A percentile compares a stretch with the other conserved stretches of the same genome.
Conservation (phyloP, 331 rosid species). For the Dryas integrifolia region DNA sequence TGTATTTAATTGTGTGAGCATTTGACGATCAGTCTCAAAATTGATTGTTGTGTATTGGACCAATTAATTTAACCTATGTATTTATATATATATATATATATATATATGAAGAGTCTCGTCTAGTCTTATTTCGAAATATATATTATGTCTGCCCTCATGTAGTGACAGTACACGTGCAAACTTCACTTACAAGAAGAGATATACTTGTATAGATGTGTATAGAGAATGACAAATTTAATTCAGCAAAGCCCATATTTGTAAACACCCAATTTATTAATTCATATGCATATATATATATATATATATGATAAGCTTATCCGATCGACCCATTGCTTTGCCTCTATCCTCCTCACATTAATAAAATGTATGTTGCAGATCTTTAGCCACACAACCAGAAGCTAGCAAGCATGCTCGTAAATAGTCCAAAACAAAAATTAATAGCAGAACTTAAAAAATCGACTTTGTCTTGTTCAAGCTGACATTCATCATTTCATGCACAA, state of each 20-base stretch:
- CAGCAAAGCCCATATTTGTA: neutral
- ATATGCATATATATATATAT: neutral
- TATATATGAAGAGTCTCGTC: no score
- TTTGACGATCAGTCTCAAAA: no score
- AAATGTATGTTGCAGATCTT: neutral
- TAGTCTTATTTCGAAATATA: neutral
- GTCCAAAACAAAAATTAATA: neutral
- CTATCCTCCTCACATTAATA: conserved; percentile 14
- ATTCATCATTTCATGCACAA: neutral
- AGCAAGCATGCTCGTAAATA: neutral
- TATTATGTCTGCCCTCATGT: neutral
- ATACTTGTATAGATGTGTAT: neutral
- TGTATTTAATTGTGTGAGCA: no score
- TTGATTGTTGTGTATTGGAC: no score
- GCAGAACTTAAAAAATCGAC: neutral
- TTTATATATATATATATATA: no score
- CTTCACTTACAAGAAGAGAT: no score
- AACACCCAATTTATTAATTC: neutral
- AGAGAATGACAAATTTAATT: conserved; percentile 1
- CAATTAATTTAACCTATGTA: no score
- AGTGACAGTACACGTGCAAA: neutral
- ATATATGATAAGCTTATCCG: conserved; percentile 8
- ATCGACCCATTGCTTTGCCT: conserved; percentile 5
- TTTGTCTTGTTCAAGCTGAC: conserved; percentile 9
- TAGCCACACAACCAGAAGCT: conserved; percentile 13